Percentiles rank a stretch among this genome's conserved stretches.
Evolutionary conservation across 2,329 filamentous ascomycete genomes (phyloP).

Genomic region (Xylaria sp.): DNA sequence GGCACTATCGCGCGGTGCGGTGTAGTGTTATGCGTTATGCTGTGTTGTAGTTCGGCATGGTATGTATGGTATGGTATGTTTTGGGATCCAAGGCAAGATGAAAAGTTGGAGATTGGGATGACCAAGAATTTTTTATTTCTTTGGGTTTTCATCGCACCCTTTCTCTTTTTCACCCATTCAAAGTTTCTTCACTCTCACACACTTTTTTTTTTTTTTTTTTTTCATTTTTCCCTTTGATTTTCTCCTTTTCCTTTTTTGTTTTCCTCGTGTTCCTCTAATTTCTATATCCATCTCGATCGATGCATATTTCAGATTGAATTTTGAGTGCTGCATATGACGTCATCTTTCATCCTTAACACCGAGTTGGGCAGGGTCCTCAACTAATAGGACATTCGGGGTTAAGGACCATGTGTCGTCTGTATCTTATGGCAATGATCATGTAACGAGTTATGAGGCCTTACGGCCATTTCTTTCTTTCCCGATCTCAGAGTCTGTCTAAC

Average conservation of each 20-base stretch:
- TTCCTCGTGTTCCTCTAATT: not conserved
- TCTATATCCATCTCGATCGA: not conserved
- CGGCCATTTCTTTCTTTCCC: conserved; percentile 7
- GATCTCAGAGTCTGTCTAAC: not conserved
- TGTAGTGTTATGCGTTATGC: too few relatives aligned
- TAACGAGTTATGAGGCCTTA: conserved; percentile 21
- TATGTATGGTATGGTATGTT: not conserved
- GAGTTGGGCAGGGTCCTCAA: not conserved
- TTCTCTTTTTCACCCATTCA: too few relatives aligned
- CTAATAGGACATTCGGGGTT: not conserved
- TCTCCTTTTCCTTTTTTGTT: not conserved
- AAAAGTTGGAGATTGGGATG: not conserved
- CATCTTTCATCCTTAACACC: not conserved
- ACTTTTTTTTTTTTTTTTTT: too few relatives aligned
- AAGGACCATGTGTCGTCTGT: not conserved
- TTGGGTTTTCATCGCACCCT: too few relatives aligned
- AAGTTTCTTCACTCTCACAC: too few relatives aligned
- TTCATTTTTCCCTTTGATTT: not conserved
- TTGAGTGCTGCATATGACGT: conserved; percentile 12
- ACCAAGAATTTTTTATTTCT: not conserved
- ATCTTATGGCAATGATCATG: not conserved
- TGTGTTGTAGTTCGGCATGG: too few relatives aligned
- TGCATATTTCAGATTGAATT: conserved; percentile 3
- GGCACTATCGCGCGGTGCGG: not conserved
- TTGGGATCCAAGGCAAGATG: not conserved